Conservation (phyloP, 306 rosid species). For the Casuarina cunninghamiana region DNA sequence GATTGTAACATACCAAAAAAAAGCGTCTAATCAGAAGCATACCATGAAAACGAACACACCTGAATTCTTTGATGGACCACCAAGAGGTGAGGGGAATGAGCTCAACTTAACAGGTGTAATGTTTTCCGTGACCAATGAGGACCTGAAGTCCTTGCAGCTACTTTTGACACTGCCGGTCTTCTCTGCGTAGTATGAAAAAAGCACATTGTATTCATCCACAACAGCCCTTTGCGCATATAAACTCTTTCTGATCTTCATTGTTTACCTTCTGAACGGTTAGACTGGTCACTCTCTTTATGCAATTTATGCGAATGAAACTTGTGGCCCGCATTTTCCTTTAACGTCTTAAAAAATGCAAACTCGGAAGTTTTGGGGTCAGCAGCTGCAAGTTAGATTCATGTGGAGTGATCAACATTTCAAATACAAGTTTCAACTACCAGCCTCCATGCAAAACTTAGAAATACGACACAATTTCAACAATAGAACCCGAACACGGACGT, state of each 20-base stretch:
- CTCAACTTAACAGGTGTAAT: conserved; percentile 30
- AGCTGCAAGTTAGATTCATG: conserved; percentile 34
- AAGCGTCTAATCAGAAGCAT: not conserved
- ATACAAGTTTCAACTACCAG: not conserved
- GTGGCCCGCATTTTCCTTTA: conserved; percentile 55
- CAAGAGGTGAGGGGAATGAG: conserved; percentile 38
- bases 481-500: not conserved
- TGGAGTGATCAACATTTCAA: conserved; percentile 19
- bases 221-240: not conserved
- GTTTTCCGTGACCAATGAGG: conserved; percentile 33
- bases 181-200: conserved; percentile 43
- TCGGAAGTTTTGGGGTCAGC: conserved; percentile 72
- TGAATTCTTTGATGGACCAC: conserved; percentile 34
- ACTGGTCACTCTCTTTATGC: conserved; percentile 24
- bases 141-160: conserved; percentile 21
- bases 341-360: conserved; percentile 74
- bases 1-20: not conserved
- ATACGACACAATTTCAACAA: not conserved
- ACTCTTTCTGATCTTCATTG: not conserved
- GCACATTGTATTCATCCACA: not conserved
- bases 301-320: conserved; percentile 27
- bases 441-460: not conserved
- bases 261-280: conserved; percentile 47
- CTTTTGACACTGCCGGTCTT: conserved; percentile 21
- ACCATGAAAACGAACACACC: conserved; percentile 33